Percentiles rank a stretch among this genome's conserved stretches.
Evolutionary conservation across 2,329 filamentous ascomycete species (phyloP).

Genomic region (Capronia epimyces): DNA sequence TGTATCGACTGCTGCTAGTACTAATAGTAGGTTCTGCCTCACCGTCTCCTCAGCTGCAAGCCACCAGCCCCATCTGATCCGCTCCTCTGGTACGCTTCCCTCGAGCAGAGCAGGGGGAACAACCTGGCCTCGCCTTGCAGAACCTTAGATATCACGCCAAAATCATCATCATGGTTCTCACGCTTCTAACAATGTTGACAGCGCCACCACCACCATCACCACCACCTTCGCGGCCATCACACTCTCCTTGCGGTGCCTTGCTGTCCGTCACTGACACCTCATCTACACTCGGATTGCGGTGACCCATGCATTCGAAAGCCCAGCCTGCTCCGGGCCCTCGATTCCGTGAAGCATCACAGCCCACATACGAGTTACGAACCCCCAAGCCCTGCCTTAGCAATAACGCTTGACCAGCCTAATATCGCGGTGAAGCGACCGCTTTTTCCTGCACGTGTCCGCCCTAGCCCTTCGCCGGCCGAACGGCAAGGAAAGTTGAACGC

Average conservation of each 20-base stretch:
- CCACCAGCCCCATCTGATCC: slow-evolving; percentile 15
- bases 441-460: not conserved
- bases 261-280: not conserved
- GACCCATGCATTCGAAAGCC: too few species aligned
- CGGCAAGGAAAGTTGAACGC: not conserved
- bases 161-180: not conserved
- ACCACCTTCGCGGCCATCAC: not conserved
- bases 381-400: too few species aligned
- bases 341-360: too few species aligned
- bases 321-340: not conserved
- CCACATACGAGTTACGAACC: too few species aligned
- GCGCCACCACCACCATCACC: too few species aligned
- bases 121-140: too few species aligned
- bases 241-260: not conserved
- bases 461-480: not conserved
- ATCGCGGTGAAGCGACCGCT: slow-evolving; percentile 24
- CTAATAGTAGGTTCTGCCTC: not conserved
- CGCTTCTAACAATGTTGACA: too few species aligned
- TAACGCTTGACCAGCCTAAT: not conserved
- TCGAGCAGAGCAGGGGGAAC: not conserved
- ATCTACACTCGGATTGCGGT: too few species aligned
- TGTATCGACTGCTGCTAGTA: not conserved
- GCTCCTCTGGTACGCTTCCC: slow-evolving; percentile 1
- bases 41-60: slow-evolving; percentile 4
- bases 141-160: not conserved